Conservation (phyloP, 306 rosid species). For the Vigna hirtella region DNA sequence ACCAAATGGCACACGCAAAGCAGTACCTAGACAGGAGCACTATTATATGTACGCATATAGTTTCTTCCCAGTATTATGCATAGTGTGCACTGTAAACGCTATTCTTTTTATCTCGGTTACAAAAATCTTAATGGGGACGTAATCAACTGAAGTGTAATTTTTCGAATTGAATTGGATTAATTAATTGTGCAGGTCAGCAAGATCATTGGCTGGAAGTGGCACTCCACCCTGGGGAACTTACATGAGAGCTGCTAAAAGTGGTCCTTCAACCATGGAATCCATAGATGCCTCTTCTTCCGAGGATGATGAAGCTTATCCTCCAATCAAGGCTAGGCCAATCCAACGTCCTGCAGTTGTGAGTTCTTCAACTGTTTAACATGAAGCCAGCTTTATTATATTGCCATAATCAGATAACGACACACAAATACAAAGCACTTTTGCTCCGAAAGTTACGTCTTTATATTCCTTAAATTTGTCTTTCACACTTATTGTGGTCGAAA, state of each 20-base stretch:
- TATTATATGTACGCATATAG: constrained; percentile 58
- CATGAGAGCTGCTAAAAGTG: constrained; percentile 73
- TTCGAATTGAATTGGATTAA: not conserved
- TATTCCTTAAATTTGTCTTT: not conserved
- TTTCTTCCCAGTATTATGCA: not conserved
- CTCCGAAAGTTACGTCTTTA: not conserved
- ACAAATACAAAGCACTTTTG: not conserved
- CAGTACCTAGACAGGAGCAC: constrained; percentile 66
- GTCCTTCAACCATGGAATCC: constrained; percentile 70
- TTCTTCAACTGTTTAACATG: constrained; percentile 8
- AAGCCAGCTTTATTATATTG: not conserved
- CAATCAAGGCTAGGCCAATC: constrained; percentile 63
- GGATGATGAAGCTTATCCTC: constrained; percentile 65
- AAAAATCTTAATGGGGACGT: not conserved
- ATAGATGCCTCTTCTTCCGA: constrained; percentile 69
- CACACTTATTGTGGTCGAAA: constrained; percentile 9
- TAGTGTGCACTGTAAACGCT: not conserved
- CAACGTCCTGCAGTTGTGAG: constrained; percentile 64
- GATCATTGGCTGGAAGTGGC: constrained; percentile 83
- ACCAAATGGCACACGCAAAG: constrained; percentile 54
- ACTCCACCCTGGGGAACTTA: constrained; percentile 81
- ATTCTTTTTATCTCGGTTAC: not conserved
- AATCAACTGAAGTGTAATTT: not conserved
- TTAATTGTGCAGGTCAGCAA: constrained; percentile 69
- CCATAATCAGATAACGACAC: not conserved